Base-by-base conservation (phyloP, 768 basidiomycete genomes). In the Kwoniella botswanensis region DNA sequence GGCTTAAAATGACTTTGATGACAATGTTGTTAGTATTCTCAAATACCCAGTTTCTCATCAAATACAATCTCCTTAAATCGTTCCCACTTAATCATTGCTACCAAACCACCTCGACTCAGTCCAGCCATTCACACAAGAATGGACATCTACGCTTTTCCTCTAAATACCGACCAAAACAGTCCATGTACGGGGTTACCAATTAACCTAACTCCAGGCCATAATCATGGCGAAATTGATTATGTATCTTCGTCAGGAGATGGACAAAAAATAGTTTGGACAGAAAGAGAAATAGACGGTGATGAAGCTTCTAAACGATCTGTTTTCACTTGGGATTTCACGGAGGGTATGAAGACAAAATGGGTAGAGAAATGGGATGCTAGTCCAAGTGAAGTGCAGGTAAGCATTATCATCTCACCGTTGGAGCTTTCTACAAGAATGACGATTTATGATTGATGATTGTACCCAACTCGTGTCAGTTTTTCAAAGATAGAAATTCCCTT, bases 361-460 rank as follows among this genome's bases (percentile, higher is more conserved):
- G 92, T 92, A 0, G 90, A 92, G 76, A 78, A 86, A 44, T 98
- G 94, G 95, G 93, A 97, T 81, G 88, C 92, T 26, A 92, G 92
- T 42, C 89, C 92, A 0, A 87, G 86, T 73, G 80, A n/a, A 85
- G 86, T 43, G 90, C 91, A 81, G 74, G 89, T 50, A 54, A 29
- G 6, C 5, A 4, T 2, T 0, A 17, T 3, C 3, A 50, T 21
- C 29, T 3, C 43, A 58, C 13, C 7, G 3, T 0, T 29, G n/a
- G 43, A 7, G 26, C 43, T 29, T 42, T 35, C 11, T 3, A 29
- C 29, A 46, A 18, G 2, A 18, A 10, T 12, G 57, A 18, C 46
- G 57, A 13, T 13, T 12, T 2, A 12, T 46, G 4, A 44, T 44
- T 44, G 43, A 44, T 6, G 29, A 46, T 46, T 35, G 29, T 17